Base-by-base conservation (phyloP, 352 stramenopile genomes). In the Globisporangium paddicum region DNA sequence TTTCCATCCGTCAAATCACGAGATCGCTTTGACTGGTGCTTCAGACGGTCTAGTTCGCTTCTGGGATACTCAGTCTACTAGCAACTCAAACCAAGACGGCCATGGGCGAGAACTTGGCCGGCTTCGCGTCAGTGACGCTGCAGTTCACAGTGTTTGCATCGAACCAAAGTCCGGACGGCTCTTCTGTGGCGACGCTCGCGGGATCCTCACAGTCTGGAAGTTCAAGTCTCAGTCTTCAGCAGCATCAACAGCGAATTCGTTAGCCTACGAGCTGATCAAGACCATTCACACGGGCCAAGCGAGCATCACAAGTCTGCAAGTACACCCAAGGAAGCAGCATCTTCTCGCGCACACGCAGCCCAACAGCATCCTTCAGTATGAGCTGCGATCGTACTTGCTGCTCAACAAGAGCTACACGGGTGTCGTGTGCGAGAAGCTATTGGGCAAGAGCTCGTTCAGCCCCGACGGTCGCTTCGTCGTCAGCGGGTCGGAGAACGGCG, bases 341-440 rank as follows among this genome's bases (percentile, higher is more conserved):
- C 58, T 91, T 52, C 66, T 93, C 25, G 81, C 85, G 10, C 71
- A 88, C 30, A 77, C 79, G 2, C 81, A 88, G 35, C 77, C 75
- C 3, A 85, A 81, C 35, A 58, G 62, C 8, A 62, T 93, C 32
- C 70, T 90, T 10, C 79, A 91, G 55, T 90, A 86, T 56, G 81
- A 93, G 34, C 50, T 89, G 42, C 79, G 81, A 3, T 90, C 81
- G 7, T 93, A 85, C 54, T 47, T 91, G 47, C 56, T 90, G 28
- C 65, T 91, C 9, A 85, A 89, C 69, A 90, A 87, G 48, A 82
- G 66, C 54, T 89, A 89, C 58, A 46, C 64, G 2, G 77, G 81
- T 10, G 57, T 90, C 3, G 50, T 53, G 21, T 87, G 73, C 37
- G 63, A 87, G 46, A 64, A 69, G 3, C 58, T 82, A 26, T 57